Conservation (phyloP, 2,329 filamentous ascomycete species). For the Aspergillus cejpii region DNA sequence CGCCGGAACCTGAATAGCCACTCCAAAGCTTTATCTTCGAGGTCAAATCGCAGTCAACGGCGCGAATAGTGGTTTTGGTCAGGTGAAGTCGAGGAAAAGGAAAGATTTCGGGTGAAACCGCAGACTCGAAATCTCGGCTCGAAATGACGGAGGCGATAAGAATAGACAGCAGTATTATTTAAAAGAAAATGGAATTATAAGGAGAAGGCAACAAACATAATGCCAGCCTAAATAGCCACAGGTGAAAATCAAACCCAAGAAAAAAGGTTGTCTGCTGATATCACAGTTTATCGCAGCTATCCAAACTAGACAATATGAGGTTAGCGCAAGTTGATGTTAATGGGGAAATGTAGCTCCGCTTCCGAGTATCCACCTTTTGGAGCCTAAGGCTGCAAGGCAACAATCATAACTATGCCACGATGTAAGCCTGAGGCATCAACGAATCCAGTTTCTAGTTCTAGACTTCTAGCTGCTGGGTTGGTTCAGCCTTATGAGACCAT, state of each 20-base stretch:
- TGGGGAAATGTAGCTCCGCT: neutral
- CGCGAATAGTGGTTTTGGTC: no score
- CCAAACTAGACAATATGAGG: neutral
- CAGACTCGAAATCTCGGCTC: no score
- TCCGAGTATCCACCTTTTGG: neutral
- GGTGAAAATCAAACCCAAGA: neutral
- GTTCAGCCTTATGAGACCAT: neutral
- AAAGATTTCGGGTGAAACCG: no score
- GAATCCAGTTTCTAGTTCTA: neutral
- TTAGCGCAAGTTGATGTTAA: neutral
- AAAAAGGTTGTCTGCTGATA: neutral
- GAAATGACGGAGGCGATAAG: no score
- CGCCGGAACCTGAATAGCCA: neutral
- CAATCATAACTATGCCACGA: neutral
- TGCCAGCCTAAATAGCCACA: neutral
- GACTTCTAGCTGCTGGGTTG: neutral
- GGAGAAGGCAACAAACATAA: neutral
- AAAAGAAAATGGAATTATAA: neutral
- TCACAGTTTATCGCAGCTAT: neutral
- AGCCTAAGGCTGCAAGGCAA: neutral
- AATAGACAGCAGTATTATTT: no score
- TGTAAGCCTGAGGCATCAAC: neutral
- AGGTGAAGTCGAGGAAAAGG: no score
- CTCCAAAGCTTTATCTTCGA: neutral
- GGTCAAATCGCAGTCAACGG: neutral